Evolutionary conservation across 345 rosid species (phyloP), one percentile per base, ranked within the genome.

Genomic region (Euphorbia lathyris): DNA sequence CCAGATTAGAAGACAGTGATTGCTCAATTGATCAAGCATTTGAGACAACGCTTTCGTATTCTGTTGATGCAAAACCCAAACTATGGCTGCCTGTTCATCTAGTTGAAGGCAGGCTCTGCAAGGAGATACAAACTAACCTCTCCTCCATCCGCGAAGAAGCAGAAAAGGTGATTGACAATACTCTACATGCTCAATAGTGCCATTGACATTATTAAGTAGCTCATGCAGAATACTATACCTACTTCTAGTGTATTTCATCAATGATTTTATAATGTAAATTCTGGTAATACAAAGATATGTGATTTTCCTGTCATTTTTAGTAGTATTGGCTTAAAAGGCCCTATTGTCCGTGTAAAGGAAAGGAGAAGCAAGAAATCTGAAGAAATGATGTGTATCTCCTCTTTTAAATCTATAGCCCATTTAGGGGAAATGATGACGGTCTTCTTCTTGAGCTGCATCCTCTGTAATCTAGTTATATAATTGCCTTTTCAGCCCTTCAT

Each of bases 31-130:
- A 76, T 72, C 74, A 82, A 73, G 86, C 82, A 58, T 85, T 76
- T 62, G 81, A 52, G 45, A 85, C 98, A 0, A 84, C 84, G 52
- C 96, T 95, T 63, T 78, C 84, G 0, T 90, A 88, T 77, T 51
- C 73, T 1, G 88, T 91, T 4, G 90, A 90, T 67, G 89, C 88
- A 23, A 86, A 81, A 74, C 99, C 97, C 3, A 95, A 95, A 77
- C 53, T 82, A 51, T 88, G 97, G 97, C 75, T 95, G 77, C 98
- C 97, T 0, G 86, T 90, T 63, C 72, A 80, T 20, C 80, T 95
- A 23, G 80, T 95, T 34, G 97, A 95, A 84, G 97, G 97, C 58
- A 85, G 92, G 68, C 80, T 95, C 30, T 80, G 90, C 71, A 87
- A 59, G 20, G 93, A 88, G 86, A 87, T 95, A 22, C 84, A 81